These are phyloP conservation scores for Coprinellus aureogranulatus DNA, from an alignment of 768 basidiomycete species.

Conservation along the genomic window DNA sequence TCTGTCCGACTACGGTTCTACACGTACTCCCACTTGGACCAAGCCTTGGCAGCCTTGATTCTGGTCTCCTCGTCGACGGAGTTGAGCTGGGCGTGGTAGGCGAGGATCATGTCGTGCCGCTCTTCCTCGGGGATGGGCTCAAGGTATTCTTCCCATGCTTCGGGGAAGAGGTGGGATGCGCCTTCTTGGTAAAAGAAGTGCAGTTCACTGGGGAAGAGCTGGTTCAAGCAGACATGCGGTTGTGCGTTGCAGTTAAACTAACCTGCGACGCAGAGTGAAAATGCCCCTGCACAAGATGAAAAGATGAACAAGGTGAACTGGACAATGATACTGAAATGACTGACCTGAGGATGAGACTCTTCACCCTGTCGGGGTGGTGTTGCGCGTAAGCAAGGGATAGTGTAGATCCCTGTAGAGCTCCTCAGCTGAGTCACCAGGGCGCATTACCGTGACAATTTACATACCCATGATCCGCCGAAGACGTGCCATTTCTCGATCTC, in stretches of 20 bases:
- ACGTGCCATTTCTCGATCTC: conserved; percentile 87
- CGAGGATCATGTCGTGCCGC: conserved; percentile 74
- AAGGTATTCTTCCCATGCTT: conserved; percentile 87
- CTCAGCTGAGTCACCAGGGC: neutral
- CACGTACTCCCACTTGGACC: conserved; percentile 89
- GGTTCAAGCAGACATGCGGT: neutral
- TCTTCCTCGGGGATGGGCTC: conserved; percentile 78
- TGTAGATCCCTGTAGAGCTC: conserved; percentile 66
- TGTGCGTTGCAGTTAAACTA: neutral
- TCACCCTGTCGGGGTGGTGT: conserved; percentile 80
- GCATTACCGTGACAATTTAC: conserved; percentile 13
- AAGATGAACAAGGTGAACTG: neutral
- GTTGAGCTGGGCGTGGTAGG: conserved; percentile 80
- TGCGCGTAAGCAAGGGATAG: conserved; percentile 84
- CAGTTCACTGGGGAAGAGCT: conserved; percentile 54
- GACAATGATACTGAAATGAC: conserved; percentile 6
- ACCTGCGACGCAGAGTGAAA: conserved; percentile 83
- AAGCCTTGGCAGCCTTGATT: conserved; percentile 73
- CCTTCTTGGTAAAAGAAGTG: conserved; percentile 93
- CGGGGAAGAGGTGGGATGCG: conserved; percentile 77
- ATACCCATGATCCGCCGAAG: conserved; percentile 91
- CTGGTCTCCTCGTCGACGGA: conserved; percentile 66
- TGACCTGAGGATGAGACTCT: conserved; percentile 73
- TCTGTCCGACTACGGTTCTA: neutral
- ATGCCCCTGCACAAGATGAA: conserved; percentile 64